These are phyloP conservation scores for Lactarius sanguifluus DNA, from an alignment of 768 basidiomycete species.

Conservation along the genomic window DNA sequence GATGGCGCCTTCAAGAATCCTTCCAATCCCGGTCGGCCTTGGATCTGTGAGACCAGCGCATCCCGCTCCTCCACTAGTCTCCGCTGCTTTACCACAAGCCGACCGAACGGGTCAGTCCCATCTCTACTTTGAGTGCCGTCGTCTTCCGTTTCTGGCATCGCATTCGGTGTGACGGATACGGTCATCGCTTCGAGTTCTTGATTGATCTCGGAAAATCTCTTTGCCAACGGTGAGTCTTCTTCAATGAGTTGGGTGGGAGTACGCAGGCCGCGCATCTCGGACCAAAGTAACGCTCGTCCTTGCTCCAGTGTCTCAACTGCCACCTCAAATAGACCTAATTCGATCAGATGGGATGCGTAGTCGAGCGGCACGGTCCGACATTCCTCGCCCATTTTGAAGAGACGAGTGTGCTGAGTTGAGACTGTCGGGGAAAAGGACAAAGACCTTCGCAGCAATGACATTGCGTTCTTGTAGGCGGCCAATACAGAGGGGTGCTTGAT, in stretches of 20 bases:
- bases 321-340: not conserved
- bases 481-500: not conserved
- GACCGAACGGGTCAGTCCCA: not conserved
- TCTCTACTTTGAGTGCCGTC: too few species aligned
- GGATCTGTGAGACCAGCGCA: not conserved
- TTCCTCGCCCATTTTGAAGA: not conserved
- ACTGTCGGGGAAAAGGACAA: not conserved
- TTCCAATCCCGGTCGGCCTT: not conserved
- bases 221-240: not conserved
- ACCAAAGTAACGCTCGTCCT: not conserved
- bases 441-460: not conserved
- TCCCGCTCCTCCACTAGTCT: too few species aligned
- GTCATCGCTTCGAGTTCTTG: too few species aligned
- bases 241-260: not conserved
- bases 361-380: not conserved
- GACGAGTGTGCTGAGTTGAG: not conserved
- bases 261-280: not conserved
- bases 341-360: conserved; percentile 2
- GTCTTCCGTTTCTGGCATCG: too few species aligned
- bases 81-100: too few species aligned
- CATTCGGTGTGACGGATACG: too few species aligned
- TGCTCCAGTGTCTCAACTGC: not conserved
- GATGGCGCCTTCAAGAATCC: not conserved
- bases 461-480: not conserved
- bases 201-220: not conserved